A percentile compares a stretch with the other conserved stretches of the same genome.
Evolutionary conservation across 2,329 filamentous ascomycete genomes (phyloP).

Genomic region (Hypoxylon sp.): DNA sequence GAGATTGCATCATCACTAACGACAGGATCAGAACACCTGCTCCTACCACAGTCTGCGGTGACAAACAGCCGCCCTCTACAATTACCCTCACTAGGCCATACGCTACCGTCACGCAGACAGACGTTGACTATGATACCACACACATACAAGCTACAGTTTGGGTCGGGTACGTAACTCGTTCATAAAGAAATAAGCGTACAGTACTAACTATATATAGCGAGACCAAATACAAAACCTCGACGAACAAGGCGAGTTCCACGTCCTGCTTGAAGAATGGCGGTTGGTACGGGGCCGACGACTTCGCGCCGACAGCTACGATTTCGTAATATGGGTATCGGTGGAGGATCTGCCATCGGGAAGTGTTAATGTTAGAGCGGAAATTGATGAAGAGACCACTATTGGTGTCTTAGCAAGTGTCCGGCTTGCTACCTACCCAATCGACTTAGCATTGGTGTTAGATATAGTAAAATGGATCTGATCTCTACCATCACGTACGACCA

Average conservation of each 20-base stretch:
- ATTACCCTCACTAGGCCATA: constrained; percentile 53
- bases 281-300: constrained; percentile 52
- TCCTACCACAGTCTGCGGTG: constrained; percentile 56
- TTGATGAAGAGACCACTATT: neutral
- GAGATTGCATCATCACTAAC: constrained; percentile 14
- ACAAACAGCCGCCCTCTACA: constrained; percentile 48
- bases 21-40: constrained; percentile 52
- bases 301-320: constrained; percentile 26
- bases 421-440: neutral
- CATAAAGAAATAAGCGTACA: neutral
- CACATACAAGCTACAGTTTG: constrained; percentile 56
- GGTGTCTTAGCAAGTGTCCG: neutral
- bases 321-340: neutral
- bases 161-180: constrained; percentile 54
- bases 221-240: constrained; percentile 56
- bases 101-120: constrained; percentile 55
- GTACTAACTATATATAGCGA: constrained; percentile 43
- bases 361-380: neutral
- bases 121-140: constrained; percentile 56
- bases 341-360: neutral
- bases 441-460: neutral
- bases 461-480: neutral
- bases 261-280: constrained; percentile 57
- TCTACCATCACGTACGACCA: constrained; percentile 22
- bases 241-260: constrained; percentile 56